phyloP scores from a whole-genome alignment of 495 filamentous ascomycete species.

The Letharia columbiana region DNA sequence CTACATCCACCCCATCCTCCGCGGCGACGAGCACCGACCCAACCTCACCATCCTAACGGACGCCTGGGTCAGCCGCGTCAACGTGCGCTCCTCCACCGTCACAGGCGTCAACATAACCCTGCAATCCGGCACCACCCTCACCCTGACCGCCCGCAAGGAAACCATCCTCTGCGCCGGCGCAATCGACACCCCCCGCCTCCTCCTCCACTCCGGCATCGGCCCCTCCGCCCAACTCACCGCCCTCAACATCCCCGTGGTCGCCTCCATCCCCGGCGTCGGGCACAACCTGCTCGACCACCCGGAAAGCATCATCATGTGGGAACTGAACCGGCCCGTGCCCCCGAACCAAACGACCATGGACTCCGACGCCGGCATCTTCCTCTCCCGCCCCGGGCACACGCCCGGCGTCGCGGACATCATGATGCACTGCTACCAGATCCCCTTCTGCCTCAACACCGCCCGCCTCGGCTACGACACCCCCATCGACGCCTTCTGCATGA shows the following conservation, averaged over 20 bases:
- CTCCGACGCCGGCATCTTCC: constrained; percentile 75
- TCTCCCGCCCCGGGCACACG: constrained; percentile 60
- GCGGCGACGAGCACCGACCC: constrained; percentile 62
- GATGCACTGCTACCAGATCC: constrained; percentile 91
- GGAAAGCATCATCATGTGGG: constrained; percentile 75
- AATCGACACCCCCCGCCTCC: constrained; percentile 64
- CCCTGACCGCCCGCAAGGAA: constrained; percentile 54
- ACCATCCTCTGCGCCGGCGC: constrained; percentile 72
- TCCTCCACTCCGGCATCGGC: constrained; percentile 75
- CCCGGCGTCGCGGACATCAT: constrained; percentile 67
- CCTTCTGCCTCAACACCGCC: constrained; percentile 62
- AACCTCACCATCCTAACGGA: constrained; percentile 75
- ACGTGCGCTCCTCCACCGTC: constrained; percentile 52
- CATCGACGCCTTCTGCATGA: constrained; percentile 82
- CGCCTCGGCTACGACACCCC: constrained; percentile 69
- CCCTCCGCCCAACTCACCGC: constrained; percentile 51
- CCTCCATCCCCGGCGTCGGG: constrained; percentile 68
- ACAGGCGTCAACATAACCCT: constrained; percentile 59
- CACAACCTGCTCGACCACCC: constrained; percentile 74
- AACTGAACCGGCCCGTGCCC: constrained; percentile 67
- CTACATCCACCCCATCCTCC: constrained; percentile 78
- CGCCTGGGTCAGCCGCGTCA: constrained; percentile 69
- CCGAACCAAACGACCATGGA: constrained; percentile 76
- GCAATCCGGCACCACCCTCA: constrained; percentile 53
- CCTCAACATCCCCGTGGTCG: constrained; percentile 58